Evolutionary conservation across 306 rosid genomes (phyloP).

Genomic region (Vigna nakashimae): DNA sequence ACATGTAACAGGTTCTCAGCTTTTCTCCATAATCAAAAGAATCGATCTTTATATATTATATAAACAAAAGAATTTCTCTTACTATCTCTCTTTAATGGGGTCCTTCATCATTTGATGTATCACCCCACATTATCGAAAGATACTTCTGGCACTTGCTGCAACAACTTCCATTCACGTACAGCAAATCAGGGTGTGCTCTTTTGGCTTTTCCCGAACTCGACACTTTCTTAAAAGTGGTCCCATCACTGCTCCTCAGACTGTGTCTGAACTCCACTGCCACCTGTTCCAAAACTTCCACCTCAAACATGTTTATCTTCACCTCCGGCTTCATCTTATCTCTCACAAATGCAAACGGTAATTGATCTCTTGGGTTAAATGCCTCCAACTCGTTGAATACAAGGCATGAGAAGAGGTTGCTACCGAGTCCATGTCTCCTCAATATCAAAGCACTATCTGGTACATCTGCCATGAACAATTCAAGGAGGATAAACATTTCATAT

Average conservation of each 20-base stretch:
- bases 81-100: background rate
- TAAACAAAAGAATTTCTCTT: background rate
- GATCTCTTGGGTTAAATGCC: slow-evolving; percentile 94
- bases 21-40: slow-evolving; percentile 31
- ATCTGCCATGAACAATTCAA: slow-evolving; percentile 56
- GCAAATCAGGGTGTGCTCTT: slow-evolving; percentile 63
- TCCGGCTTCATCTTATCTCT: slow-evolving; percentile 84
- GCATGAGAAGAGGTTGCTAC: slow-evolving; percentile 81
- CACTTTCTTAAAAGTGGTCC: slow-evolving; percentile 37
- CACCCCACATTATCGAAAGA: slow-evolving; percentile 79
- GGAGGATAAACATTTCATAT: background rate
- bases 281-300: slow-evolving; percentile 85
- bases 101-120: slow-evolving; percentile 53
- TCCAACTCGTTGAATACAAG: slow-evolving; percentile 90
- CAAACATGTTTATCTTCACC: slow-evolving; percentile 80
- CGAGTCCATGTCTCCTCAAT: slow-evolving; percentile 72
- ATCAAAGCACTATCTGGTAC: slow-evolving; percentile 97
- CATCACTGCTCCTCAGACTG: slow-evolving; percentile 57
- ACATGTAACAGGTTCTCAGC: slow-evolving; percentile 46
- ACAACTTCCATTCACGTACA: slow-evolving; percentile 62
- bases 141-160: slow-evolving; percentile 76
- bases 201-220: slow-evolving; percentile 52
- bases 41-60: background rate
- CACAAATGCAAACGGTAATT: slow-evolving; percentile 88
- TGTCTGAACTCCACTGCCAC: slow-evolving; percentile 81